phyloP scores from a whole-genome alignment of 441 rosid genomes.

The Pelargonium australe region DNA sequence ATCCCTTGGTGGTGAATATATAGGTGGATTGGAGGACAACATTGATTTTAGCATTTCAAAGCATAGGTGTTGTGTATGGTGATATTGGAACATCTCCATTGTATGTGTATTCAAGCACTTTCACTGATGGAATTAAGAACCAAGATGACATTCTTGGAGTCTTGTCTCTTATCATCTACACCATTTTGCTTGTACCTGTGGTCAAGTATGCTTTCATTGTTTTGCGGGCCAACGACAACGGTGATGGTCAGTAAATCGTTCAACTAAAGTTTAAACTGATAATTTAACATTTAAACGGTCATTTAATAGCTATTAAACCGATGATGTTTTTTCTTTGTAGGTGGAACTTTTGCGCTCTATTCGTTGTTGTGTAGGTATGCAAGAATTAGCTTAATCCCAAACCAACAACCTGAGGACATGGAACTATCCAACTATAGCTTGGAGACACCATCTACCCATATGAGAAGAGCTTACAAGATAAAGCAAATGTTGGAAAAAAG shows the following conservation, averaged over 20 bases:
- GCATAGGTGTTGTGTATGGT: conserved; percentile 64
- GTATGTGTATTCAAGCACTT: conserved; percentile 57
- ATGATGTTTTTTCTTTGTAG: conserved; percentile 19
- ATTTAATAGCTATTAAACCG: too few species aligned
- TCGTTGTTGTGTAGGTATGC: conserved; percentile 54
- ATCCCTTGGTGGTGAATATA: neutral
- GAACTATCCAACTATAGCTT: conserved; percentile 57
- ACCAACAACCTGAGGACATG: conserved; percentile 60
- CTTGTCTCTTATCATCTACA: conserved; percentile 60
- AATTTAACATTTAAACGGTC: neutral
- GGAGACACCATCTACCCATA: conserved; percentile 37
- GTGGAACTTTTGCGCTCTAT: conserved; percentile 79
- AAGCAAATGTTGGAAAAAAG: conserved; percentile 48
- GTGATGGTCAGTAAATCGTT: conserved; percentile 45
- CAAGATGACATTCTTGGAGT: conserved; percentile 52
- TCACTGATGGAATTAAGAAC: conserved; percentile 33
- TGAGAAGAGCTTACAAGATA: conserved; percentile 36
- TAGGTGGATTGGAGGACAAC: conserved; percentile 48
- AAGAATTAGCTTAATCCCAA: conserved; percentile 53
- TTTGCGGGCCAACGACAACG: conserved; percentile 68
- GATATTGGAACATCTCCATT: conserved; percentile 81
- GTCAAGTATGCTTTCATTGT: conserved; percentile 62
- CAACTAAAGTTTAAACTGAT: too few species aligned
- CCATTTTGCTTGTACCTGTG: conserved; percentile 44
- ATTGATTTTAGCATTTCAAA: conserved; percentile 58